Evolutionary conservation across 257 asterid genomes (phyloP), one percentile per base, ranked within the genome.

Genomic region (Solanum chilense): DNA sequence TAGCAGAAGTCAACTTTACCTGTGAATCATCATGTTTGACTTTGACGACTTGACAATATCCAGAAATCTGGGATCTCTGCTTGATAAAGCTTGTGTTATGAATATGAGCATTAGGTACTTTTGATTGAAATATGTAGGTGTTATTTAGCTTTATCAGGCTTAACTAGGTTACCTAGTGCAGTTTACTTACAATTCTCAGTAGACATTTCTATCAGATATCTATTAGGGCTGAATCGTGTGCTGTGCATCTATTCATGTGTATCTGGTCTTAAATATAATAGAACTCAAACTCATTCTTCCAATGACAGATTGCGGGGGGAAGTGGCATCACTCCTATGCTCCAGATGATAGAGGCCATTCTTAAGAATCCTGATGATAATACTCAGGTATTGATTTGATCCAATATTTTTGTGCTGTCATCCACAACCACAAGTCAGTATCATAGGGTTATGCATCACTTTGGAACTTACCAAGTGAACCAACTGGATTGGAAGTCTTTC

Each of bases 271-370:
- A 3, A 47, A 20, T 81, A 31, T 49, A 81, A 81, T 47, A 49
- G 85, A 81, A 49, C 52, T 58, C 18, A 15, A 88, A 84, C 75
- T 35, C 45, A 62, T 58, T 74, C 42, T 85, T 37, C 87, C 86
- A 80, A 60, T 88, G 62, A 88, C 91, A 96, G 99, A 94, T 95
- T 91, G 98, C 99, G 7, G 99, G 99, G 84, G 99, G 99, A 81
- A 80, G 92, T 87, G 99, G 99, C 92, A 95, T 97, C 83, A 95
- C 98, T 73, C 99, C 99, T 82, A 97, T 97, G 98, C 99, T 97
- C 90, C 99, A 97, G 94, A 89, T 97, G 86, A 94, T 95, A 88
- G 97, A 97, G 89, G 96, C 96, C 88, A 93, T 97, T 88, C 94
- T 95, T 76, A 95, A 95, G 92, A 97, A 95, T 87, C 96, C 98